These are phyloP conservation scores for Cavenderia fasciculata DNA, from an alignment of 78 protist species.

Conservation along the genomic window DNA sequence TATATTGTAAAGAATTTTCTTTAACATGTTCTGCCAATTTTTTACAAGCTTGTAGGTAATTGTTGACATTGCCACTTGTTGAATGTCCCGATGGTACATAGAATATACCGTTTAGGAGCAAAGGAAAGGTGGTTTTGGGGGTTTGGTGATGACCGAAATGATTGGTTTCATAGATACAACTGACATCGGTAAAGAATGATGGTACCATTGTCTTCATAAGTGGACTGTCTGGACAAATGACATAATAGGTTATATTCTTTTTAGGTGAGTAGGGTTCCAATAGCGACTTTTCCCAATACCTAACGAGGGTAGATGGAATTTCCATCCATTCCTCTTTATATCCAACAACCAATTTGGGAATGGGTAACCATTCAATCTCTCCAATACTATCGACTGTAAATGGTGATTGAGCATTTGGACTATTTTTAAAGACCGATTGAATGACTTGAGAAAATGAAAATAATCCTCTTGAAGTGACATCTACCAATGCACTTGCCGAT, in stretches of 20 bases:
- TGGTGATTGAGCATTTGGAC: background rate
- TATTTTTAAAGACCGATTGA: background rate
- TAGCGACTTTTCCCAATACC: conserved; percentile 66
- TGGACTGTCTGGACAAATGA: conserved; percentile 39
- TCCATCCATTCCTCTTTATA: conserved; percentile 69
- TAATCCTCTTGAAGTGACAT: background rate
- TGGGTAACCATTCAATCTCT: conserved; percentile 41
- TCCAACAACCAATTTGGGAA: conserved; percentile 51
- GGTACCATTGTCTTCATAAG: conserved; percentile 10
- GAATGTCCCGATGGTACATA: conserved; percentile 24
- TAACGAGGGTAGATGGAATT: conserved; percentile 27
- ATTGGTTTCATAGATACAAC: conserved; percentile 46
- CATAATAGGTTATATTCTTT: conserved; percentile 74
- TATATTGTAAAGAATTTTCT: conserved; percentile 29
- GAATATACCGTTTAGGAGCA: conserved; percentile 27
- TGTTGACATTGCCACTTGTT: background rate
- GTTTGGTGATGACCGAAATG: conserved; percentile 66
- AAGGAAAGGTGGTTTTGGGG: background rate
- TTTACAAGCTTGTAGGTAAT: conserved; percentile 2
- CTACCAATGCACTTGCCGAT: background rate
- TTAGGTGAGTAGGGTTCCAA: conserved; percentile 75
- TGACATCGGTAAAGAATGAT: conserved; percentile 47
- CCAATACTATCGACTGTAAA: background rate
- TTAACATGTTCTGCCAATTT: conserved; percentile 34
- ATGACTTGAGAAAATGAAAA: background rate